Percentiles rank a stretch among this genome's conserved stretches.
phyloP scores from a whole-genome alignment of 192 early-diverging fungal species.

The Linnemannia zychae region DNA sequence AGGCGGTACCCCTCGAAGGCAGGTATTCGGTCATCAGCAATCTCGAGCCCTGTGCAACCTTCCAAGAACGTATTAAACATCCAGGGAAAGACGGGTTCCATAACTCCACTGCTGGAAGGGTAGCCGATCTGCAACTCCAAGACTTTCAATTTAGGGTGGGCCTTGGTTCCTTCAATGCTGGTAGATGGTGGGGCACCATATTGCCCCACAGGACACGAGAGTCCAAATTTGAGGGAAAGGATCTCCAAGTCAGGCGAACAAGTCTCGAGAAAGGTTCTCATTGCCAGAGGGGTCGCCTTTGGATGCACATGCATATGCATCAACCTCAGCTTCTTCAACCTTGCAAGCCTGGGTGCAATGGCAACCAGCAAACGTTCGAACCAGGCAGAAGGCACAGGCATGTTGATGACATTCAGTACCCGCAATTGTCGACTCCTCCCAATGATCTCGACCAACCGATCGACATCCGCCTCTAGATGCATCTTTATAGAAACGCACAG shows the following conservation, averaged over 20 bases:
- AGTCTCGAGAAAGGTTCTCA: neutral
- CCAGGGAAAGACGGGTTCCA: neutral
- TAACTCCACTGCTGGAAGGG: neutral
- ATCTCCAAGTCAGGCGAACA: neutral
- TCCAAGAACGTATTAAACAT: neutral
- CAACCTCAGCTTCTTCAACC: neutral
- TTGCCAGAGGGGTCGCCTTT: neutral
- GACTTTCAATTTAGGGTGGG: neutral
- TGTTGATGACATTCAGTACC: neutral
- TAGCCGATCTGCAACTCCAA: neutral
- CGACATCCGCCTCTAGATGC: neutral
- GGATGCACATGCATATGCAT: neutral
- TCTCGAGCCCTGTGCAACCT: neutral
- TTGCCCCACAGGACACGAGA: neutral
- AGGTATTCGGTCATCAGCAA: neutral
- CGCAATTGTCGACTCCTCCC: neutral
- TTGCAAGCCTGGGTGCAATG: neutral
- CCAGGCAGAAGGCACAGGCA: neutral
- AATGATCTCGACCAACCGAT: neutral
- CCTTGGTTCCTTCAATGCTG: neutral
- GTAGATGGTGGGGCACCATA: neutral
- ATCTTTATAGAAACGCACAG: neutral
- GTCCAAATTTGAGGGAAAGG: neutral
- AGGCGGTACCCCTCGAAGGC: neutral
- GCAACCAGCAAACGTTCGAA: neutral